Evolutionary conservation across 352 stramenopile genomes (phyloP).

Genomic region (Phytopythium boreale): DNA sequence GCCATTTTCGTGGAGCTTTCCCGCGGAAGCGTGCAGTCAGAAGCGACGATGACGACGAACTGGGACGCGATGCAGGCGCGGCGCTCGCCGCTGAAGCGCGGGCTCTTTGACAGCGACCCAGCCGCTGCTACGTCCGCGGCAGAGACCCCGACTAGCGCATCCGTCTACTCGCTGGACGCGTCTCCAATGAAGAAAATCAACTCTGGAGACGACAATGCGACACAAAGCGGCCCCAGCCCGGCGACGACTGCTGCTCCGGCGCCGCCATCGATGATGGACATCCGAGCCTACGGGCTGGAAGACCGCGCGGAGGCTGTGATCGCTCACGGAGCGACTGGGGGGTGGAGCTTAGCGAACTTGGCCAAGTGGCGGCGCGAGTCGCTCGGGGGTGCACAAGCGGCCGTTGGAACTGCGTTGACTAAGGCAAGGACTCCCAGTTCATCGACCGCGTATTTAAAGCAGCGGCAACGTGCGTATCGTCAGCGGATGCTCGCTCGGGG

Average conservation of each 20-base stretch:
- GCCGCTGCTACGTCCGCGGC: no score
- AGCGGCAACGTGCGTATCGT: slow-evolving; percentile 69
- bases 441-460: slow-evolving; percentile 41
- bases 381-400: slow-evolving; percentile 6
- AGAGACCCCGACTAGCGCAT: background rate
- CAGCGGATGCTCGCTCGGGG: slow-evolving; percentile 44
- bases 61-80: background rate
- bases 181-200: background rate
- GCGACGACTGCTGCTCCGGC: background rate
- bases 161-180: background rate
- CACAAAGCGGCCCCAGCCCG: background rate
- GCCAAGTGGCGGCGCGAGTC: slow-evolving; percentile 65
- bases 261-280: slow-evolving; percentile 35
- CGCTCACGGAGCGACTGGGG: slow-evolving; percentile 24
- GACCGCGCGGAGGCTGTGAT: slow-evolving; percentile 77
- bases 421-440: slow-evolving; percentile 8
- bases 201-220: background rate
- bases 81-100: slow-evolving; percentile 5
- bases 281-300: slow-evolving; percentile 71
- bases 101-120: background rate
- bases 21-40: background rate
- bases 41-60: background rate
- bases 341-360: slow-evolving; percentile 60
- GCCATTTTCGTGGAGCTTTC: background rate
- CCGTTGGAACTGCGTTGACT: background rate